Conservation (phyloP, 371 early-diverging fungal genomes). For the Haplosporangium sp. region DNA sequence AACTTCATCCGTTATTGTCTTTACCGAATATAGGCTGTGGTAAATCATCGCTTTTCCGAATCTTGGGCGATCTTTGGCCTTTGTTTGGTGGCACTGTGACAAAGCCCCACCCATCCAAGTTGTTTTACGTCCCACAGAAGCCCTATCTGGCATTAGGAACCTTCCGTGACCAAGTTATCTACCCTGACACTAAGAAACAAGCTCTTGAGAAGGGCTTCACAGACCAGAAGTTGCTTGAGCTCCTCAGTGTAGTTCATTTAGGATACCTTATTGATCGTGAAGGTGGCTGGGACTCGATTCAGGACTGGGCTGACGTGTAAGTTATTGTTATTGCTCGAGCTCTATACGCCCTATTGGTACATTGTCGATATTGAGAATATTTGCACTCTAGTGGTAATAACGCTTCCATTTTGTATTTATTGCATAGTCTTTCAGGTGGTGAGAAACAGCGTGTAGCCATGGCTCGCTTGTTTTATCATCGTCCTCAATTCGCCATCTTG, state of each 20-base stretch:
- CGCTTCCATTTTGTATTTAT: background rate
- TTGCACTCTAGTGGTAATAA: background rate
- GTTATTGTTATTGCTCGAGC: background rate
- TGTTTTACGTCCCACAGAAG: conserved; percentile 96
- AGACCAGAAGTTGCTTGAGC: conserved; percentile 72
- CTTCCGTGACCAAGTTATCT: conserved; percentile 91
- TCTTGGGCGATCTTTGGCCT: conserved; percentile 93
- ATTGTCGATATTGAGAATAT: too few species aligned
- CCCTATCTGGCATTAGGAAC: conserved; percentile 94
- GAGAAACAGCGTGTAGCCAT: conserved; percentile 88
- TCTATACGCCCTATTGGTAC: too few species aligned
- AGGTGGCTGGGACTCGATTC: conserved; percentile 88
- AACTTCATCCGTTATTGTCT: background rate
- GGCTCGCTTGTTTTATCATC: conserved; percentile 89
- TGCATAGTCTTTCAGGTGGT: conserved; percentile 73
- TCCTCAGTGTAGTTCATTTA: conserved; percentile 80
- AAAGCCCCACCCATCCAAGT: conserved; percentile 81
- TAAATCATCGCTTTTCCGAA: conserved; percentile 93
- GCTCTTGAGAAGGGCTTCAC: conserved; percentile 64
- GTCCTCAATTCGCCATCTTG: conserved; percentile 87
- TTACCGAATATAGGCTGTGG: conserved; percentile 50
- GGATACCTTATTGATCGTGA: conserved; percentile 81
- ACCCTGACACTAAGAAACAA: conserved; percentile 76
- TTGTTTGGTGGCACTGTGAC: conserved; percentile 86
- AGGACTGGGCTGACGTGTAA: conserved; percentile 84